These are phyloP conservation scores for Alternaria hordeiaustralica DNA, from an alignment of 2,329 filamentous ascomycete species.

Conservation along the genomic window DNA sequence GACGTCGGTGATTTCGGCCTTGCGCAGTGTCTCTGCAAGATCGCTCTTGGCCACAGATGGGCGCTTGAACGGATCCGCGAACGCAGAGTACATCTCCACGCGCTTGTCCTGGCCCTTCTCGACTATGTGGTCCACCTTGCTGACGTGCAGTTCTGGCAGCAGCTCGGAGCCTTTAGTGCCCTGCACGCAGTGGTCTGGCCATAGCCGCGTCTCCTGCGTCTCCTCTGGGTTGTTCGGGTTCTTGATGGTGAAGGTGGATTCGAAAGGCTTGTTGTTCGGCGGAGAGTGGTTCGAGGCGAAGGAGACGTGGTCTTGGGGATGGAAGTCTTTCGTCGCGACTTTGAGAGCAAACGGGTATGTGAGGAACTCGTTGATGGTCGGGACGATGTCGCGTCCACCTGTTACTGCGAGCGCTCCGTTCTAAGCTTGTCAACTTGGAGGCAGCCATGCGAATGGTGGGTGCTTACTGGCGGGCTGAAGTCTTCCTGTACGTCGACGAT, in stretches of 20 bases:
- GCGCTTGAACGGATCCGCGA: slow-evolving; percentile 77
- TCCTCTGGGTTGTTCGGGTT: slow-evolving; percentile 71
- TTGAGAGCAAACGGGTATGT: slow-evolving; percentile 72
- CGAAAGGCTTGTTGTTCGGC: slow-evolving; percentile 71
- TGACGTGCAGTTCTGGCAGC: slow-evolving; percentile 70
- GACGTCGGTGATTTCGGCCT: slow-evolving; percentile 72
- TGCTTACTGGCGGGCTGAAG: slow-evolving; percentile 84
- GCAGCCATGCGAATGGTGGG: neutral
- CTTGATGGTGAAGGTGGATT: slow-evolving; percentile 66
- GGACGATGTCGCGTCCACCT: slow-evolving; percentile 72
- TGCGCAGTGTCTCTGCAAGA: slow-evolving; percentile 64
- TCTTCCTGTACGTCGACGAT: slow-evolving; percentile 93
- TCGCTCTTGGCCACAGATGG: slow-evolving; percentile 67
- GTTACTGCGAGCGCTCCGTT: slow-evolving; percentile 84
- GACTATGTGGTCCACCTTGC: slow-evolving; percentile 68
- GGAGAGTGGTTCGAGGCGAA: slow-evolving; percentile 80
- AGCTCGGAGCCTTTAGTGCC: slow-evolving; percentile 74
- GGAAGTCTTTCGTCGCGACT: slow-evolving; percentile 91
- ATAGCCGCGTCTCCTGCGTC: slow-evolving; percentile 73
- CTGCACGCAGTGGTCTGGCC: slow-evolving; percentile 91
- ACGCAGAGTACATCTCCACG: slow-evolving; percentile 94
- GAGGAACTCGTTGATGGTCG: slow-evolving; percentile 77
- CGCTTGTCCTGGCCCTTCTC: slow-evolving; percentile 77
- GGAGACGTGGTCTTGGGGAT: slow-evolving; percentile 82
- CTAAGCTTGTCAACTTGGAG: slow-evolving; percentile 55